A percentile compares a stretch with the other conserved stretches of the same genome.
Conservation (phyloP, 768 basidiomycete species). For the Bullera alba region DNA sequence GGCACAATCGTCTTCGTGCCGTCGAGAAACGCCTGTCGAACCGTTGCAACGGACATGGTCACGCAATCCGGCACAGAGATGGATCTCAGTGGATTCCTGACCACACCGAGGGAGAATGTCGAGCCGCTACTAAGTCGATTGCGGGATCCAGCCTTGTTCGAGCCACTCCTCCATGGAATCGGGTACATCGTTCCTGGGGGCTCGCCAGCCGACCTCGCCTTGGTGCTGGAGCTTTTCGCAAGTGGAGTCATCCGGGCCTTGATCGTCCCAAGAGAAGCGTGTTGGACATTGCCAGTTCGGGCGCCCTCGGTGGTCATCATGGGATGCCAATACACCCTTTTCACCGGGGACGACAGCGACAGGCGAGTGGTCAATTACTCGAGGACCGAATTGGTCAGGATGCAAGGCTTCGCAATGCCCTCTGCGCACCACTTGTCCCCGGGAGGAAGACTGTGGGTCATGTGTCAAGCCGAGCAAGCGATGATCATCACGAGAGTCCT, state of each 20-base stretch:
- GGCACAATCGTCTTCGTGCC: slow-evolving; percentile 79
- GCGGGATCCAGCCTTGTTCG: slow-evolving; percentile 57
- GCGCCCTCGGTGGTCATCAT: slow-evolving; percentile 77
- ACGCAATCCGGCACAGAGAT: slow-evolving; percentile 76
- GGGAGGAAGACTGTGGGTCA: slow-evolving; percentile 63
- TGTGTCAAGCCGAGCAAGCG: slow-evolving; percentile 80
- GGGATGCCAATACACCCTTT: slow-evolving; percentile 73
- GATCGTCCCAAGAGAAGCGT: slow-evolving; percentile 71
- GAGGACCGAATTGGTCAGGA: slow-evolving; percentile 72
- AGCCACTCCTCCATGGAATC: slow-evolving; percentile 75
- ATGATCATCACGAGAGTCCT: slow-evolving; percentile 77
- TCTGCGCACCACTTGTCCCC: slow-evolving; percentile 16
- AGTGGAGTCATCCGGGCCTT: slow-evolving; percentile 74
- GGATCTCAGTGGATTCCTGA: slow-evolving; percentile 49
- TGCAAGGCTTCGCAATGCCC: slow-evolving; percentile 71
- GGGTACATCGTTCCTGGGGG: slow-evolving; percentile 79
- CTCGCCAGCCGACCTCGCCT: slow-evolving; percentile 57
- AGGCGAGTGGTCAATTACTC: slow-evolving; percentile 73
- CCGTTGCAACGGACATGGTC: slow-evolving; percentile 73
- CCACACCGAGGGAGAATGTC: slow-evolving; percentile 52
- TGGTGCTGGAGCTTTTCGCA: slow-evolving; percentile 73
- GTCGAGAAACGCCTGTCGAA: slow-evolving; percentile 65
- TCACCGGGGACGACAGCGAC: slow-evolving; percentile 48
- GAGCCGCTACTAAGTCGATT: slow-evolving; percentile 58
- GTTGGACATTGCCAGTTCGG: slow-evolving; percentile 82